phyloP scores from a whole-genome alignment of 2,329 filamentous ascomycete species.

The Amauroascus verrucosus region DNA sequence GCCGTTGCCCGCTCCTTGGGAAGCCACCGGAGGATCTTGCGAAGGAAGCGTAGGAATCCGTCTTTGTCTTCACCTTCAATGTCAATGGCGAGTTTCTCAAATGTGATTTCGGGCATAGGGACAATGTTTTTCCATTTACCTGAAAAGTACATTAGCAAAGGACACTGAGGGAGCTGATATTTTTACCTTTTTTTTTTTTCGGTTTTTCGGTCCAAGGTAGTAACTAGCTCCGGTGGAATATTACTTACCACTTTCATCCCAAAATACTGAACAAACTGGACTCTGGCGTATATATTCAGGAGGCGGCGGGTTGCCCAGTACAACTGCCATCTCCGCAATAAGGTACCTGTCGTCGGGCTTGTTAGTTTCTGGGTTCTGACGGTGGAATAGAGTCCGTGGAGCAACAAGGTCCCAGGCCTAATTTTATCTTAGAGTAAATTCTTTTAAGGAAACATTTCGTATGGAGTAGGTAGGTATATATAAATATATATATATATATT shows the following conservation, averaged over 20 bases:
- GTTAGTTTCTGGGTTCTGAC: background rate
- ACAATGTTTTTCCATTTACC: slow-evolving; percentile 1
- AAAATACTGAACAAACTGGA: slow-evolving; percentile 17
- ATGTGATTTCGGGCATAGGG: slow-evolving; percentile 1
- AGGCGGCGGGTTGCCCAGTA: slow-evolving; percentile 14
- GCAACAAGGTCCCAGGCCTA: slow-evolving; percentile 10
- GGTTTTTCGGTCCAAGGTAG: no score
- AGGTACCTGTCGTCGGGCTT: slow-evolving; percentile 13
- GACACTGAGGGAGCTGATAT: no score
- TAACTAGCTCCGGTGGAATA: no score
- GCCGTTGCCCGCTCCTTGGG: slow-evolving; percentile 18
- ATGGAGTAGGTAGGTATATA: no score
- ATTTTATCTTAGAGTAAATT: no score
- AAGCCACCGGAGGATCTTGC: slow-evolving; percentile 18
- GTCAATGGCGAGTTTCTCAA: background rate
- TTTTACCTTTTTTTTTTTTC: no score
- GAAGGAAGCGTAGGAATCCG: slow-evolving; percentile 15
- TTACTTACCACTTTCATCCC: slow-evolving; percentile 18
- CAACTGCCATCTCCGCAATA: slow-evolving; percentile 20
- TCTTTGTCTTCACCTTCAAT: slow-evolving; percentile 22
- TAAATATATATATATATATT: no score
- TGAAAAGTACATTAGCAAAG: no score
- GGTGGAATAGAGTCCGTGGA: background rate
- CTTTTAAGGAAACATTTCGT: no score
- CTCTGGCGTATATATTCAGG: slow-evolving; percentile 14